Conservation (phyloP, 768 basidiomycete species). For the Boletus vinaceobasis region DNA sequence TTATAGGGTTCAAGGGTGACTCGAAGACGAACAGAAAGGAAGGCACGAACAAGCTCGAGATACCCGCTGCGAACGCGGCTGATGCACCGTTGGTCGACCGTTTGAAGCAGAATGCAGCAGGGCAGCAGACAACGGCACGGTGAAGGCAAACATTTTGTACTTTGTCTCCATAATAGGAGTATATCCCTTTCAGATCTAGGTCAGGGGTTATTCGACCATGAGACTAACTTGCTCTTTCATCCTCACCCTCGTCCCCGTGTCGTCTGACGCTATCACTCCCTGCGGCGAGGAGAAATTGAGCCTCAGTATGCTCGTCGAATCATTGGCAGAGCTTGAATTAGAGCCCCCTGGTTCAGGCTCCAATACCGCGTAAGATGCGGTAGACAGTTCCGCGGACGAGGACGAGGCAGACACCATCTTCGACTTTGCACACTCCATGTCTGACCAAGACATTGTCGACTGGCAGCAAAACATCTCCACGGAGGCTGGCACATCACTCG, state of each 20-base stretch:
- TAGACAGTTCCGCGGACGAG: background rate
- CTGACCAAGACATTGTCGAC: background rate
- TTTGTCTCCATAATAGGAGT: conserved; percentile 4
- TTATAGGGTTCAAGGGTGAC: conserved; percentile 82
- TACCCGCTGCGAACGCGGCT: conserved; percentile 77
- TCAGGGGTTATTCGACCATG: background rate
- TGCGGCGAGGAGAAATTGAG: background rate
- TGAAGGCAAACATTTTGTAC: conserved; percentile 15
- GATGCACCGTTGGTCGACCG: conserved; percentile 67
- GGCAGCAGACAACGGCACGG: conserved; percentile 62
- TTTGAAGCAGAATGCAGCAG: conserved; percentile 52
- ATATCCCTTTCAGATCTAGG: background rate
- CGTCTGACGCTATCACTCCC: background rate
- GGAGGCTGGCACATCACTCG: background rate
- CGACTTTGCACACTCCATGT: background rate
- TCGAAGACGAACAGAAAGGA: conserved; percentile 52
- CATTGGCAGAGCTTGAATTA: background rate
- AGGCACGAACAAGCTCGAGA: conserved; percentile 59
- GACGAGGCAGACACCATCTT: background rate
- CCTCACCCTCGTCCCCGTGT: background rate
- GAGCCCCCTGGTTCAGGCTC: background rate
- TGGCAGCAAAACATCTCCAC: background rate
- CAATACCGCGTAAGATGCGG: background rate
- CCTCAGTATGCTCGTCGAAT: background rate
- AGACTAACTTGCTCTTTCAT: background rate